Evolutionary conservation across 164 flowering plant species (phyloP), one percentile per base, ranked within the genome.

Genomic region (Saururus chinensis): DNA sequence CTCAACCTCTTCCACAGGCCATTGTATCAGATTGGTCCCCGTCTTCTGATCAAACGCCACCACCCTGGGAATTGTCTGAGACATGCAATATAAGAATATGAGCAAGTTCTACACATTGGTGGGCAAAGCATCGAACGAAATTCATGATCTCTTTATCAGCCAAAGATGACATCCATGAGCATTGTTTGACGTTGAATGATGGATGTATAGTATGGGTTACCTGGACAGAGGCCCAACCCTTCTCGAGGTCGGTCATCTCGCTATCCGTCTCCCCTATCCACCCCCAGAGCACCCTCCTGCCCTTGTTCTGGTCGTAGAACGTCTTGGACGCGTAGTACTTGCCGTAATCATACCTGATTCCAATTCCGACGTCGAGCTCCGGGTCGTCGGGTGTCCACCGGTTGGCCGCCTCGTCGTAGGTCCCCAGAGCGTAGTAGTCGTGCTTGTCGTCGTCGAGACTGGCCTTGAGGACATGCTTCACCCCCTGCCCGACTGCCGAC

Each of bases 1-100:
- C 75, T 88, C 86, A 0, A 84, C 71, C 68, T 92, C 98, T 54
- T 80, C 77, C 22, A 87, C 86, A 7, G 98, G 98, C 96, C 96
- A 92, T 57, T 80, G 89, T 23, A 88, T 73, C 37, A 92, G 48
- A 68, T 87, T 75, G 53, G 57, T 77, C 9, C 87, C 82, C 0
- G 96, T 92, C 66, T 79, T 80, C 35, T 40, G 57, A 25, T 92
- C 98, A 14, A 82, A 73, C 56, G 66, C 45, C 19, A 92, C 76
- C 14, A 78, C 80, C 64, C 98, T 84, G 42, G 98, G 98, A 64
- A 92, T 70, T 37, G 79, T 59, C 49, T 45, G 49, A 45, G 14
- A 45, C 49, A 45, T 45, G 49, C 17, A 45, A 45, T 45, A 45
- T 8, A 45, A 45, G 14, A 45, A 45, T 13, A 45, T 45, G 49